These are phyloP conservation scores for Pythium chondricola DNA, from an alignment of 352 stramenopile genomes.

Conservation along the genomic window DNA sequence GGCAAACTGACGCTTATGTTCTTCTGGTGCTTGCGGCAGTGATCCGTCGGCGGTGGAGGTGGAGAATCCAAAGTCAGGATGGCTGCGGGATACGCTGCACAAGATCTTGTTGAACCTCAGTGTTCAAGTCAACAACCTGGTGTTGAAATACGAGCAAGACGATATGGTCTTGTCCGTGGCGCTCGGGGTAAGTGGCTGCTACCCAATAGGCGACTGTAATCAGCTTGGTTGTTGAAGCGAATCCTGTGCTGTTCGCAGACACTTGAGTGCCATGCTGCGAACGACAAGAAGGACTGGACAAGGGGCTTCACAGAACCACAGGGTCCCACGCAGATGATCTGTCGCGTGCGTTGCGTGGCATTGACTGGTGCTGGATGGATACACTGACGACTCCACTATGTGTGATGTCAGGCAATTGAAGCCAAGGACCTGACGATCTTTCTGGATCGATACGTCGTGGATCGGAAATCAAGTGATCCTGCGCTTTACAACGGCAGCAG, in stretches of 20 bases:
- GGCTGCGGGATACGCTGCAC: constrained; percentile 72
- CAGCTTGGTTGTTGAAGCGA: background rate
- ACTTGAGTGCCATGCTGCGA: constrained; percentile 72
- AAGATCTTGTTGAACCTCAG: constrained; percentile 81
- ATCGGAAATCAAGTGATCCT: constrained; percentile 27
- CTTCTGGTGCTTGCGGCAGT: no score
- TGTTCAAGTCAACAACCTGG: constrained; percentile 84
- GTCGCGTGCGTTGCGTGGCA: constrained; percentile 16
- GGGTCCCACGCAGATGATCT: constrained; percentile 24
- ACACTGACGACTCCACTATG: no score
- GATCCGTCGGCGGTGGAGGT: constrained; percentile 46
- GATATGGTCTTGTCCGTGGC: constrained; percentile 82
- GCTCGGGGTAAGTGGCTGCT: constrained; percentile 42
- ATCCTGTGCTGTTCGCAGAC: constrained; percentile 26
- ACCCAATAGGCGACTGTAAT: background rate
- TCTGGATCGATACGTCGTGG: constrained; percentile 71
- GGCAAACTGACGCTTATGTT: background rate
- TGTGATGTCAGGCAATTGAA: constrained; percentile 55
- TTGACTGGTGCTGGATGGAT: no score
- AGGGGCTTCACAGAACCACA: constrained; percentile 66
- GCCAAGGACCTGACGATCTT: constrained; percentile 81
- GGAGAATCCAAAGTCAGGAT: constrained; percentile 74
- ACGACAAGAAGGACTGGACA: constrained; percentile 43
- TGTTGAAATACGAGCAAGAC: constrained; percentile 86
- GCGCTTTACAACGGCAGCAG: background rate